Conservation (phyloP, 108 stramenopile species). For the Pseudonitzschia pungens region DNA sequence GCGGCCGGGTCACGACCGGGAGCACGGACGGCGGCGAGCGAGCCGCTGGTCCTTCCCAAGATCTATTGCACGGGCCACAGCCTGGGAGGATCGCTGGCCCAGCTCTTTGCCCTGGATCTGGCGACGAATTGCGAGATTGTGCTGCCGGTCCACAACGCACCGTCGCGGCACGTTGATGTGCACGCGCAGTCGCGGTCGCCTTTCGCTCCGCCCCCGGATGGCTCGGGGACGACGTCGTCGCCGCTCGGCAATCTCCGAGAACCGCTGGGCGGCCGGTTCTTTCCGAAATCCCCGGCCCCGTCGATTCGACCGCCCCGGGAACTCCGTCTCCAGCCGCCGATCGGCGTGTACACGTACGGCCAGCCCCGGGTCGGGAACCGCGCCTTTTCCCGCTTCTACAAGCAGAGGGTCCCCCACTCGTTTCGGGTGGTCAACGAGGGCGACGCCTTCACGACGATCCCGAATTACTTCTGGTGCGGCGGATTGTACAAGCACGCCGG, state of each 20-base stretch:
- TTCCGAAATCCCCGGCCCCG: background rate
- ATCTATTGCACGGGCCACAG: constrained; percentile 78
- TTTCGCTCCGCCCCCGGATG: background rate
- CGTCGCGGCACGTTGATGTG: no score
- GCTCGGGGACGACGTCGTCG: no score
- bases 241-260: background rate
- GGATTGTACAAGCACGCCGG: constrained; percentile 81
- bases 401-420: constrained; percentile 74
- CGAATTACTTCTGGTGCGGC: constrained; percentile 44
- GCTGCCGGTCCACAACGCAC: constrained; percentile 21
- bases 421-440: constrained; percentile 78
- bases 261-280: background rate
- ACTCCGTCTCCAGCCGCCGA: constrained; percentile 64
- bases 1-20: no score
- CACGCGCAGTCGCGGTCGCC: background rate
- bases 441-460: constrained; percentile 72
- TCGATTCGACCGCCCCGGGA: background rate
- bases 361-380: constrained; percentile 54
- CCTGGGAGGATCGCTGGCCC: constrained; percentile 68
- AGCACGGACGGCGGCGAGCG: background rate
- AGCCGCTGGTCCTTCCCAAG: constrained; percentile 71
- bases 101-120: constrained; percentile 75
- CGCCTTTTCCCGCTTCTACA: constrained; percentile 68
- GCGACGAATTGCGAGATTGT: constrained; percentile 74
- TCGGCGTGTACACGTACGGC: constrained; percentile 77